These are phyloP conservation scores for Suhomyces bokatorum DNA, from an alignment of 1,139 yeast species.

Conservation along the genomic window DNA sequence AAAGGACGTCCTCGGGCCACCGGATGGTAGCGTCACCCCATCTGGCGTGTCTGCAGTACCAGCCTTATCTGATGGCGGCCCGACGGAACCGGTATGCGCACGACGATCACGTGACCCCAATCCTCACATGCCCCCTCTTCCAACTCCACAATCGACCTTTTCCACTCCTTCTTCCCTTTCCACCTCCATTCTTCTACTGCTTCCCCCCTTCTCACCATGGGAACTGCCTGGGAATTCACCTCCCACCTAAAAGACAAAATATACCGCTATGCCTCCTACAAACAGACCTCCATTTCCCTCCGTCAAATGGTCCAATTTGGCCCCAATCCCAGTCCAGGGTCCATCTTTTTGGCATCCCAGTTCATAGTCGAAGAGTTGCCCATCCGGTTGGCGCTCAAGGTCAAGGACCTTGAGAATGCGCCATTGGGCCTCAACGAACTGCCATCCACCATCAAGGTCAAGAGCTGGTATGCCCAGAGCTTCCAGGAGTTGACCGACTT, in stretches of 20 bases:
- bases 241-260: slow-evolving; percentile 40
- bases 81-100: neutral
- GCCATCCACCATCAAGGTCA: slow-evolving; percentile 75
- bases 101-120: neutral
- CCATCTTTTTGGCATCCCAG: slow-evolving; percentile 79
- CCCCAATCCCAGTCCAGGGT: slow-evolving; percentile 72
- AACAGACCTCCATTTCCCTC: slow-evolving; percentile 82
- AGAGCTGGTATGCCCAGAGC: slow-evolving; percentile 90
- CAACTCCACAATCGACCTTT: neutral
- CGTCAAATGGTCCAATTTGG: slow-evolving; percentile 96
- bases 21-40: neutral
- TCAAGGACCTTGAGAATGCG: slow-evolving; percentile 77
- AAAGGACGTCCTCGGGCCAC: neutral
- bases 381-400: slow-evolving; percentile 81
- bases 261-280: slow-evolving; percentile 63
- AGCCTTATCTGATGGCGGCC: neutral
- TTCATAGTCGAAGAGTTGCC: slow-evolving; percentile 88
- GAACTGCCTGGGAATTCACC: slow-evolving; percentile 49
- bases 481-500: slow-evolving; percentile 75
- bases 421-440: slow-evolving; percentile 73
- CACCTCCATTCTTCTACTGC: slow-evolving; percentile 2
- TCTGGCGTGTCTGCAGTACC: neutral
- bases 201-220: slow-evolving; percentile 25
- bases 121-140: too few relatives aligned
- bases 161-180: neutral